Evolutionary conservation across 768 basidiomycete species (phyloP), one percentile per base, ranked within the genome.

Genomic region (Russula brevipes): DNA sequence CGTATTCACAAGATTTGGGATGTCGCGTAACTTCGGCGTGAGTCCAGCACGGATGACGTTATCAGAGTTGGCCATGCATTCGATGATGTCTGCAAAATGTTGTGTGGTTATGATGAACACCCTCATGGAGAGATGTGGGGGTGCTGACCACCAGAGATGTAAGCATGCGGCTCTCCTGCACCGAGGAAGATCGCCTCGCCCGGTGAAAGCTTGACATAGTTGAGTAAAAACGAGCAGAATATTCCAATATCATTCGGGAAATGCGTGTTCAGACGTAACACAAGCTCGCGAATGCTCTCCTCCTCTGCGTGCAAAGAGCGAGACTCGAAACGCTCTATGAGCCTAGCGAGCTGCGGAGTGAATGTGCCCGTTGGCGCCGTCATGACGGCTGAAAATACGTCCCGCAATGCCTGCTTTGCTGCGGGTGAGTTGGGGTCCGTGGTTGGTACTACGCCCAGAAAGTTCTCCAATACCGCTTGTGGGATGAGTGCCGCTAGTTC

Each of bases 41-140:
- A 99, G 85, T 14, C 97, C 97, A 7, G 97, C 97, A 38, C 97
- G 91, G 67, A 99, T 95, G 74, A 99, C 97, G 73, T 98, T 98
- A 77, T 99, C 97, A 0, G 93, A 95, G 65, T 95, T 95, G 31
- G 96, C 96, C 95, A 98, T 98, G 77, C 94, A 96, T 72, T 98
- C 97, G 72, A 98, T 93, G 74, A 95, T 95, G 72, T 99, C 96
- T 96, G 70, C 5, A 45, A 36, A 3, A 14, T 36, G 12, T 36
- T 10, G 33, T 19, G 14, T 4, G 9, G 41, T 11, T 30, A 45
- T 12, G n/a, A 52, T 59, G 4, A 63, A 47, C 7, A 5, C 42
- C 12, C 31, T 33, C n/a, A 50, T 30, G 5, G 33, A 49, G 33
- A 45, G 33, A 24, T 55, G 45, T 36, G 61, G 55, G 35, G 38